Percentiles rank a stretch among this genome's conserved stretches.
Evolutionary conservation across 225 moss, liverwort and hornwort genomes (phyloP).

Genomic region (Antitrichia curtipendula): DNA sequence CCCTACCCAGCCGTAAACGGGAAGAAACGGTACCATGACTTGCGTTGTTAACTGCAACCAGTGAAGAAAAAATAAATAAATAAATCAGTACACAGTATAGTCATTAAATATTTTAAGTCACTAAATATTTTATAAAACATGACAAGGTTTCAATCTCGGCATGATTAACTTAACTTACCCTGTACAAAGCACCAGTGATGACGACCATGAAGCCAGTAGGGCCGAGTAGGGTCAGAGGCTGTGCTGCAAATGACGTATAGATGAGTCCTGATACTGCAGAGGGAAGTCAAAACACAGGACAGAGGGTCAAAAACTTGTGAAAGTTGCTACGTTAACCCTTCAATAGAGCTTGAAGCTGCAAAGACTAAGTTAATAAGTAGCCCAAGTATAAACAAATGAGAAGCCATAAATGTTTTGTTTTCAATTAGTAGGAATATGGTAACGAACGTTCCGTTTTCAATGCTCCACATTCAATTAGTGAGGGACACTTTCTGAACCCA

Average conservation of each 20-base stretch:
- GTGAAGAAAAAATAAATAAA: neutral
- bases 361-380: too few species aligned
- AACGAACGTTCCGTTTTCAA: neutral
- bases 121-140: neutral
- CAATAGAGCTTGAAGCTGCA: neutral
- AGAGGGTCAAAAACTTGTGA: neutral
- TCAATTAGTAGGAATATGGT: neutral
- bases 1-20: conserved; percentile 75
- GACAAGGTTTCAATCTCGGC: neutral
- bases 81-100: neutral
- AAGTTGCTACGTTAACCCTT: neutral
- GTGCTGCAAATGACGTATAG: conserved; percentile 49
- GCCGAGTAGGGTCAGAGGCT: conserved; percentile 62
- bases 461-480: neutral
- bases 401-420: too few species aligned
- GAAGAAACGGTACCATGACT: conserved; percentile 51
- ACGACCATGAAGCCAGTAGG: conserved; percentile 78
- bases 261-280: conserved; percentile 54
- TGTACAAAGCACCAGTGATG: conserved; percentile 61
- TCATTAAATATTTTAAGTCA: neutral
- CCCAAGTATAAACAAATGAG: too few species aligned
- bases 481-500: neutral
- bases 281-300: neutral
- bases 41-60: conserved; percentile 43
- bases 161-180: conserved; percentile 4